Percentiles rank a stretch among this genome's conserved stretches.
These are phyloP conservation scores for Penicillium manginii DNA, from an alignment of 495 filamentous ascomycete genomes.

Conservation along the genomic window DNA sequence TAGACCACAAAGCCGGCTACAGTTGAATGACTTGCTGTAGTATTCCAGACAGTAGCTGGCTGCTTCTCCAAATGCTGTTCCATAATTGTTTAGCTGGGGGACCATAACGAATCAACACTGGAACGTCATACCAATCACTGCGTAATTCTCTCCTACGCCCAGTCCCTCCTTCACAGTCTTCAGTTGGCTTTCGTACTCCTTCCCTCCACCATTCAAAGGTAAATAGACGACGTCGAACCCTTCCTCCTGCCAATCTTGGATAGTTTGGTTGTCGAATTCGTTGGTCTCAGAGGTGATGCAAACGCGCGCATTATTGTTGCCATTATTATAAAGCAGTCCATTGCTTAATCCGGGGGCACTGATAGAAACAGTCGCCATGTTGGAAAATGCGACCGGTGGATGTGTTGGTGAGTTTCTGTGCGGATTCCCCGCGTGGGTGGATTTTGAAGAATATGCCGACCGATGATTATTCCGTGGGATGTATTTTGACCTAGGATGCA, in stretches of 20 bases:
- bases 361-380: conserved; percentile 47
- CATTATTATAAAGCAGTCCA: conserved; percentile 47
- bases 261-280: conserved; percentile 61
- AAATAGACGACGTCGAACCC: conserved; percentile 69
- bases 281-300: conserved; percentile 64
- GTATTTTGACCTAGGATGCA: too few species aligned
- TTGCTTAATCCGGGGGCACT: conserved; percentile 37
- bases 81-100: too few species aligned
- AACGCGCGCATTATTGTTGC: conserved; percentile 55
- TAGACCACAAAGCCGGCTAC: conserved; percentile 51
- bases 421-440: not conserved
- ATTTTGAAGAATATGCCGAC: not conserved
- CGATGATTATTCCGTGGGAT: not conserved
- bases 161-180: conserved; percentile 46
- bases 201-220: conserved; percentile 55
- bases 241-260: conserved; percentile 65
- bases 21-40: conserved; percentile 51
- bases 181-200: conserved; percentile 56
- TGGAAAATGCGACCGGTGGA: not conserved
- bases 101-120: not conserved
- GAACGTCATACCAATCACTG: conserved; percentile 45
- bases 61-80: conserved; percentile 59
- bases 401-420: not conserved
- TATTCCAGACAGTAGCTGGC: conserved; percentile 60
- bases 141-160: conserved; percentile 54